Conservation (phyloP, 2,329 filamentous ascomycete genomes). For the Passalora sequoiae region DNA sequence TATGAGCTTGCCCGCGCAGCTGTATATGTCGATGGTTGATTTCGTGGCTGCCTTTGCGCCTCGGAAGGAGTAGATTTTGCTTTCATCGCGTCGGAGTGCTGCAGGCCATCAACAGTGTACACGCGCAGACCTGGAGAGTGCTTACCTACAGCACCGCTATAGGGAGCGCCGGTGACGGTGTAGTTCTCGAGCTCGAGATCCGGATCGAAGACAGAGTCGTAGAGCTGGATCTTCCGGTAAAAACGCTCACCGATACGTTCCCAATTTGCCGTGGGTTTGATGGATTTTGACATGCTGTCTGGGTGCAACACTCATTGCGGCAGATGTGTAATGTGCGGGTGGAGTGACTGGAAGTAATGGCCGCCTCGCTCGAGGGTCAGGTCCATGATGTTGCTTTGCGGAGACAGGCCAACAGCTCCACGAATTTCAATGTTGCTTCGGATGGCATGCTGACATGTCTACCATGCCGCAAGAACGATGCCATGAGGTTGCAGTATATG, state of each 20-base stretch:
- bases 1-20: constrained; percentile 82
- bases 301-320: not conserved
- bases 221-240: constrained; percentile 91
- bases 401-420: too few relatives aligned
- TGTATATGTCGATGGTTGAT: constrained; percentile 89
- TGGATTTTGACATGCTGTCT: constrained; percentile 53
- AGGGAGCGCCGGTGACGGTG: constrained; percentile 83
- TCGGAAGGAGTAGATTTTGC: constrained; percentile 73
- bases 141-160: constrained; percentile 85
- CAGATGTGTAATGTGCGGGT: not conserved
- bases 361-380: too few relatives aligned
- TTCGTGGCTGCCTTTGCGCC: constrained; percentile 66
- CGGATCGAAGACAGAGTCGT: constrained; percentile 86
- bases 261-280: constrained; percentile 83
- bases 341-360: too few relatives aligned
- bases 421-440: too few relatives aligned
- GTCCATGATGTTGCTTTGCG: too few relatives aligned
- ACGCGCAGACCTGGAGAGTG: constrained; percentile 12
- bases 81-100: constrained; percentile 87
- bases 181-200: constrained; percentile 95
- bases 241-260: constrained; percentile 88
- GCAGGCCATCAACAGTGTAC: constrained; percentile 25
- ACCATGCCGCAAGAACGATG: too few relatives aligned
- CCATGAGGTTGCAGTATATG: too few relatives aligned
- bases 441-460: too few relatives aligned